Evolutionary conservation across 805 yeast genomes (phyloP), one percentile per base, ranked within the genome.

Genomic region (Suhomyces tanzawaensis): DNA sequence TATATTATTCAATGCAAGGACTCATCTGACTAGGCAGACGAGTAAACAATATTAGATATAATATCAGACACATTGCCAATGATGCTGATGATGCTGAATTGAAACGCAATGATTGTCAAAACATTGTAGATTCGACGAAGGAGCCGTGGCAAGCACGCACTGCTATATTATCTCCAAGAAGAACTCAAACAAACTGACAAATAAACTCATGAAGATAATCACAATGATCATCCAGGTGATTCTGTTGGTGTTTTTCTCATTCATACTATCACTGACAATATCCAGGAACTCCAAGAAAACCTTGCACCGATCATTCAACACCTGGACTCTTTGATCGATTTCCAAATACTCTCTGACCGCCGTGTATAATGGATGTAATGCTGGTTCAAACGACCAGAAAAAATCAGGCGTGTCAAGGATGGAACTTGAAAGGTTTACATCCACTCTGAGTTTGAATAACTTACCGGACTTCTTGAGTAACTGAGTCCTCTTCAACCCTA

Each of bases 351-450:
- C 96, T 41, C 96, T 67, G 40, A 90, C 81, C 1, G 97, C 97
- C 24, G 73, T 72, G 60, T 93, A 93, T 29, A 93, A 67, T 3
- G 98, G 98, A 57, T 91, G 95, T 47, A 93, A 72, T 26, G 95
- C 90, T 4, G 99, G 99, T 62, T 93, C 99, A 45, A 76, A 35
- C 21, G 90, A 85, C 99, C 99, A 93, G 60, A 93, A 93, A 55
- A 87, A 89, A 45, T 88, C 96, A 0, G 99, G 99, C 0, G 96
- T 89, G 54, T 93, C 99, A 37, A 93, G 69, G 16, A 93, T 89
- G 46, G 86, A 86, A 8, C 96, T 86, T 3, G 91, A 82, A 34
- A 93, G 66, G 57, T 93, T 93, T 4, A 93, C 97, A 60, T 93
- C 98, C 11, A 90, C 96, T 34, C 98, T 71, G 19, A 93, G 62